Evolutionary conservation across 2,329 filamentous ascomycete genomes (phyloP).

Genomic region (Ceratocystis variospora): DNA sequence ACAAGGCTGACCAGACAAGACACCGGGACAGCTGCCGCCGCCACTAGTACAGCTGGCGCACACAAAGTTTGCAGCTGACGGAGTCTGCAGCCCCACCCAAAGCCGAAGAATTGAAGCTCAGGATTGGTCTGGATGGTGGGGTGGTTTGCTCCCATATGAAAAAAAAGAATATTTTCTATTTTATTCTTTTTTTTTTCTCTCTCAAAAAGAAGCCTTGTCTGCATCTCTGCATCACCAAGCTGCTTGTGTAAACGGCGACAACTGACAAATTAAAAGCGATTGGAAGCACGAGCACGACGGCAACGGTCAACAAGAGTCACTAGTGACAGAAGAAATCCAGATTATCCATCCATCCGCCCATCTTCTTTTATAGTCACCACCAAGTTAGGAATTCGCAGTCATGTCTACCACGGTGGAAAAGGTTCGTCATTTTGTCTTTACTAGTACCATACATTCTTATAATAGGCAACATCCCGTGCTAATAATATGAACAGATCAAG

Average conservation of each 20-base stretch:
- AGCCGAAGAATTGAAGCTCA: conserved; percentile 1
- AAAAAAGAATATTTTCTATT: background rate
- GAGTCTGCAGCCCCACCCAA: background rate
- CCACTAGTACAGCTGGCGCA: background rate
- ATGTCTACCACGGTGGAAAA: conserved; percentile 98
- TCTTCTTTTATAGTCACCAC: background rate
- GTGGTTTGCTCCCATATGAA: conserved; percentile 2
- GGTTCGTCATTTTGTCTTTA: conserved; percentile 33
- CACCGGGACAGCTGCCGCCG: background rate
- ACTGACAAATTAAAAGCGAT: too few species aligned
- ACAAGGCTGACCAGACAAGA: background rate
- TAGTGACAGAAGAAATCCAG: background rate
- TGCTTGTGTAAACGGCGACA: too few species aligned
- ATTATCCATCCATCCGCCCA: background rate
- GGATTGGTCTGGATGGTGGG: conserved; percentile 4
- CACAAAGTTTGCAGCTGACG: background rate
- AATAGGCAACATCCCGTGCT: background rate
- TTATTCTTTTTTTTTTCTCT: background rate
- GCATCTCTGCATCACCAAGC: too few species aligned
- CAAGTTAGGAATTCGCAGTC: conserved; percentile 10
- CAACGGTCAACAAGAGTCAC: background rate
- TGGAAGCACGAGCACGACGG: too few species aligned
- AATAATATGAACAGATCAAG: conserved; percentile 55
- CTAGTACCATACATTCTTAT: background rate
- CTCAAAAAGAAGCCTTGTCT: background rate